Conservation (phyloP, 306 rosid genomes). For the Elaeagnus macrophylla region DNA sequence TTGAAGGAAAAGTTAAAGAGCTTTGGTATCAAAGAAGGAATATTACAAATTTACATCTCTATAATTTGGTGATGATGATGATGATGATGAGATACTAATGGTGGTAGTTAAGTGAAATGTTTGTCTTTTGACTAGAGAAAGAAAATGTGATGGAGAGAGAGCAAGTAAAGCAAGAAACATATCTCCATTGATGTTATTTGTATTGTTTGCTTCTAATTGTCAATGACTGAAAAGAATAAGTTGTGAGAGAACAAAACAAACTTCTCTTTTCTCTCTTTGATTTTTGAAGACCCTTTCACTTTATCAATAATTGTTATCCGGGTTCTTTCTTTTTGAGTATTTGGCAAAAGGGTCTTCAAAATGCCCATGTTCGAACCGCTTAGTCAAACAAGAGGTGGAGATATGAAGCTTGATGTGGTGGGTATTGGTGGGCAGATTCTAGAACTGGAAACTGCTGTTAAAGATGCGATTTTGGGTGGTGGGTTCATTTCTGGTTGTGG, state of each 20-base stretch:
- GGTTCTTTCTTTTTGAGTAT: neutral
- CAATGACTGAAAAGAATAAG: constrained; percentile 12
- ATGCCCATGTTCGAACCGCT: constrained; percentile 35
- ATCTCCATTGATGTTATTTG: constrained; percentile 25
- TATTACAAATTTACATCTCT: constrained; percentile 16
- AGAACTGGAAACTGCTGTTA: constrained; percentile 34
- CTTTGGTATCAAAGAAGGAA: constrained; percentile 24
- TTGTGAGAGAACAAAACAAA: constrained; percentile 1
- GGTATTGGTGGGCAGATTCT: constrained; percentile 24
- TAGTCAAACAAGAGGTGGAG: constrained; percentile 6
- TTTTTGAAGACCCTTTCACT: neutral
- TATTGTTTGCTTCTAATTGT: constrained; percentile 22
- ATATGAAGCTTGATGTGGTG: constrained; percentile 8
- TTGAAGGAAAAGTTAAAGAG: constrained; percentile 30
- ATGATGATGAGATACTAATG: too few species aligned
- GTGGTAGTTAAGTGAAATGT: constrained; percentile 12
- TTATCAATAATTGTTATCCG: neutral
- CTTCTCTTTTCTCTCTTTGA: neutral
- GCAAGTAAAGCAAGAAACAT: constrained; percentile 5
- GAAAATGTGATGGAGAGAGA: neutral
- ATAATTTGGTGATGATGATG: constrained; percentile 6
- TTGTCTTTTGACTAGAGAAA: constrained; percentile 40
- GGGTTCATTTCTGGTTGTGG: constrained; percentile 1
- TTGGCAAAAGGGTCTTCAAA: constrained; percentile 20
- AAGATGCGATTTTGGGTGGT: constrained; percentile 34